Base-by-base conservation (phyloP, 108 stramenopile species). In the Licmophora abbreviata region DNA sequence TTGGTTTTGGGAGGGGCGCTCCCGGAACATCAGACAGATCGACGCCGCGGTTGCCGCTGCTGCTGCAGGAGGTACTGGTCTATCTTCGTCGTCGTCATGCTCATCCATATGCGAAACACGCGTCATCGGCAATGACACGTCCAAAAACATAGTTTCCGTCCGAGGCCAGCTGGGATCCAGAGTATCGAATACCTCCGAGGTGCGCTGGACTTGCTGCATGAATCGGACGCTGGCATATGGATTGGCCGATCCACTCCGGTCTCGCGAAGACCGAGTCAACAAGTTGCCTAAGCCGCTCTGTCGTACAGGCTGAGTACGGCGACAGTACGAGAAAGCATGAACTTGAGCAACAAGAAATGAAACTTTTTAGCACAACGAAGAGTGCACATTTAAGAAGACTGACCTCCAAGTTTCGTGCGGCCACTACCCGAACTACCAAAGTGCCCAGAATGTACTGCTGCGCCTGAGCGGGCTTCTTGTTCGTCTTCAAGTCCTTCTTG, bases 381-480 rank as follows among this genome's bases (percentile, higher is more conserved):
- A 1, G 22, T 17, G 9, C 20, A 28, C 2, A 22, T 12, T 5
- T 15, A 43, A 43, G n/a, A 26, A 15, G 50, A 35, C 47, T 64
- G 20, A 63, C 72, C 48, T 71, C 74, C 46, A 90, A 53, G 48
- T 82, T 64, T 48, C 80, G 63, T 7, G 84, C 89, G 17, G 83
- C 82, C 33, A 85, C 76, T 43, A 91, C 83, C 27, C 89, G 68
- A 8, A 86, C 78, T 47, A 91, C 64, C 29, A 91, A 40, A 1
- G 85, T 91, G 6, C 89, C 89, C 48, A 91, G 54, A 42, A 91
- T 84, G 43, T 91, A 85, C 34, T 83, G 44, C 3, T 53, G 44
- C 17, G 51, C 63, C n/a, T 15, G 23, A 2, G 34, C 18, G 14
- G 21, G 44, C n/a, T 46, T 26, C 2, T 46, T 21, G 14, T 2